A percentile compares a stretch with the other conserved stretches of the same genome.
These are phyloP conservation scores for Entophlyctis luteolus DNA, from an alignment of 192 early-diverging fungal genomes.

Conservation along the genomic window DNA sequence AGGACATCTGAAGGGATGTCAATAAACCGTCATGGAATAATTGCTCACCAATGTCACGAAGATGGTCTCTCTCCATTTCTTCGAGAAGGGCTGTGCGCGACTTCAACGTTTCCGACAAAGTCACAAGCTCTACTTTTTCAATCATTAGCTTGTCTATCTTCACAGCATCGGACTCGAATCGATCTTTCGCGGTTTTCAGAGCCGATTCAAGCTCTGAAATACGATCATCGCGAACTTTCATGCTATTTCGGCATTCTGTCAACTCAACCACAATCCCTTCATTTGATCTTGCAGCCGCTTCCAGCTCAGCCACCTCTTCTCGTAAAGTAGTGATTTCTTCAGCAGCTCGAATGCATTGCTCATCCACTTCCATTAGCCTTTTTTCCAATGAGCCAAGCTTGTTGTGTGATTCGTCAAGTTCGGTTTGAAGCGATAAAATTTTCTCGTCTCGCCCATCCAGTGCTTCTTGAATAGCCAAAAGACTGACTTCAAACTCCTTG, in stretches of 20 bases:
- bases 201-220: neutral
- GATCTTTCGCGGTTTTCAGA: neutral
- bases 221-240: neutral
- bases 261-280: too few relatives aligned
- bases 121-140: neutral
- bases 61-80: neutral
- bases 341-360: neutral
- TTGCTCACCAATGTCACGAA: too few relatives aligned
- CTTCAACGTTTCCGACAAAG: neutral
- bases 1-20: neutral
- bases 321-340: neutral
- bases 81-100: neutral
- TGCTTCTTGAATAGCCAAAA: conserved; percentile 11
- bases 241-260: too few relatives aligned
- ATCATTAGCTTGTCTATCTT: neutral
- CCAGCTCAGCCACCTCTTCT: neutral
- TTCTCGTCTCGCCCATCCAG: conserved; percentile 8
- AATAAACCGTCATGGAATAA: too few relatives aligned
- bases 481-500: conserved; percentile 15
- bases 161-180: neutral
- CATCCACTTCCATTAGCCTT: neutral
- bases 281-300: neutral
- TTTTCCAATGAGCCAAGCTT: neutral
- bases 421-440: neutral
- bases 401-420: neutral